Conservation (phyloP, 2,329 filamentous ascomycete genomes). For the Fusarium sp. region DNA sequence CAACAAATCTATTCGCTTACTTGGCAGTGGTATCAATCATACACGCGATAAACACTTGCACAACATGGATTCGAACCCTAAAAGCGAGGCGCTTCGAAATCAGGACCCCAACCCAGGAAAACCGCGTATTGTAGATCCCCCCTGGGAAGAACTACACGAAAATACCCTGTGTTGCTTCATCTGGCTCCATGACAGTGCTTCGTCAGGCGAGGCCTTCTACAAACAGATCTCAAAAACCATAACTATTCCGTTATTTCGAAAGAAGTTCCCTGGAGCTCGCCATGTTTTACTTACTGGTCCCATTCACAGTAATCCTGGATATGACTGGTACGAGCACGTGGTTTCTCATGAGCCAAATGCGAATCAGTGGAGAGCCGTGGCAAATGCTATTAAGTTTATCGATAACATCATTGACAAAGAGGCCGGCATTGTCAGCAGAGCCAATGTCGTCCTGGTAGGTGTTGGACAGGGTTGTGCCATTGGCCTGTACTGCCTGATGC, state of each 20-base stretch:
- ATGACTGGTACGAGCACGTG: constrained; percentile 8
- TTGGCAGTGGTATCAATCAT: neutral
- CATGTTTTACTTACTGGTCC: constrained; percentile 17
- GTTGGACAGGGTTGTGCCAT: constrained; percentile 16
- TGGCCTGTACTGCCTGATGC: constrained; percentile 10
- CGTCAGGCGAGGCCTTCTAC: neutral
- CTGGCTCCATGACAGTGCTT: constrained; percentile 18
- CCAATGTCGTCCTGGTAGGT: constrained; percentile 24
- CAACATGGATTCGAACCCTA: neutral
- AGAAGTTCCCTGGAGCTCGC: constrained; percentile 1
- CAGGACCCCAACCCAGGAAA: no score
- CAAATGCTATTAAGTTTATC: neutral
- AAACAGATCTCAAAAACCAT: neutral
- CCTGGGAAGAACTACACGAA: no score
- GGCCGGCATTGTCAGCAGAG: neutral
- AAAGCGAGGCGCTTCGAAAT: no score
- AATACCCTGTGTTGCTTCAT: no score
- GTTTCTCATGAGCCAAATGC: neutral
- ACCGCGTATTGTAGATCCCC: no score
- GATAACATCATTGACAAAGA: constrained; percentile 8
- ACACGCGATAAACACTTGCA: neutral
- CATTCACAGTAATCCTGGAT: neutral
- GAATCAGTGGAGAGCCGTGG: neutral
- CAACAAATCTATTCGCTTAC: neutral
- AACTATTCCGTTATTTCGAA: neutral